A percentile compares a stretch with the other conserved stretches of the same genome.
phyloP scores from a whole-genome alignment of 768 basidiomycete species.

The Macrocybe gigantea region DNA sequence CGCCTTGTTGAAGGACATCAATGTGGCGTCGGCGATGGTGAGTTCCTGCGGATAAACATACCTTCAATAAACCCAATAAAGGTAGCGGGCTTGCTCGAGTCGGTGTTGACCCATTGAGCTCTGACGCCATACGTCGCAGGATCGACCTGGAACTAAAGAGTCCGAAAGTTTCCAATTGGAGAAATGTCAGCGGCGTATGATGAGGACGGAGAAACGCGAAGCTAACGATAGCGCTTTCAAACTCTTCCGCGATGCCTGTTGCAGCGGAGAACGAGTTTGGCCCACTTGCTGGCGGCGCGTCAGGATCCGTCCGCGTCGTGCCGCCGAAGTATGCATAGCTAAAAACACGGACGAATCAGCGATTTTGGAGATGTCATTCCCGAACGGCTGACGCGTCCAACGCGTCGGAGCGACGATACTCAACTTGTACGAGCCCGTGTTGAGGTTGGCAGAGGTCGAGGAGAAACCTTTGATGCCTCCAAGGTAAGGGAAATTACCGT shows the following conservation, averaged over 20 bases:
- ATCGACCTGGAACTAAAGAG: conserved; percentile 7
- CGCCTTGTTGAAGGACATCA: no score
- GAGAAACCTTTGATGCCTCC: conserved; percentile 8
- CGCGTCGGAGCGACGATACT: no score
- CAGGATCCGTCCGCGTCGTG: conserved; percentile 6
- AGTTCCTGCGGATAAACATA: no score
- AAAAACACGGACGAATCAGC: background rate
- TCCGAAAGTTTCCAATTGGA: no score
- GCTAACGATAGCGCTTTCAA: conserved; percentile 10
- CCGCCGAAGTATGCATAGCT: conserved; percentile 9
- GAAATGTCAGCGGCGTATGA: background rate
- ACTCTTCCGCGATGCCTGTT: conserved; percentile 1
- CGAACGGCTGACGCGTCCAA: no score
- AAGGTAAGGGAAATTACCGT: conserved; percentile 9
- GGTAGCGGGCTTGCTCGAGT: conserved; percentile 5
- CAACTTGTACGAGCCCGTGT: conserved; percentile 3
- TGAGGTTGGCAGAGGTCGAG: conserved; percentile 3
- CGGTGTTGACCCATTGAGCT: conserved; percentile 8
- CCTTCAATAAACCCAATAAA: background rate
- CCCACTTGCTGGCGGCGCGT: conserved; percentile 1
- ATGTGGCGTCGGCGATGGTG: no score
- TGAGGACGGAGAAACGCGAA: background rate
- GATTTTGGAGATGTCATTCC: no score
- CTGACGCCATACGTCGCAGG: background rate
- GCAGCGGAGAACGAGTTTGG: conserved; percentile 7